Base-by-base conservation (phyloP, 352 stramenopile genomes). In the Globisporangium lucens region DNA sequence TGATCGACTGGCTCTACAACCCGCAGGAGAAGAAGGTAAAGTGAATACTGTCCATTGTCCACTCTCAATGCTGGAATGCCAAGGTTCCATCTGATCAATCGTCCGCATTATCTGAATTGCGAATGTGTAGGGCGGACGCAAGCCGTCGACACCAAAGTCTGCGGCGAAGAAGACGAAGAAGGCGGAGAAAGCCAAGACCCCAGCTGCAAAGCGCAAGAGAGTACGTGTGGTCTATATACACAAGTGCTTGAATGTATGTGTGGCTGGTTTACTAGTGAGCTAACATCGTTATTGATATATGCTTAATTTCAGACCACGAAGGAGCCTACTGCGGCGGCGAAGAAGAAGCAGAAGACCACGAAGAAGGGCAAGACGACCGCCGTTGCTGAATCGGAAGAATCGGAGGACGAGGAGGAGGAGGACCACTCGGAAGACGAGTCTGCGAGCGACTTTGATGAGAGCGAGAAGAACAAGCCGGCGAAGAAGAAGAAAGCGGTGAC, bases 1-100 rank as follows among this genome's bases (percentile, higher is more conserved):
- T 94, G 20, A 82, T 92, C 59, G 82, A 92, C 33, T 94, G 87
- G 87, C 77, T 94, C 0, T 82, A 77, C 61, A 74, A 89, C 47
- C 87, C 87, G 5, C 76, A 89, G 49, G 66, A 79, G 22, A 82
- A 75, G n/a, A 76, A 83, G 69, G 82, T 91, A 52, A 13, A 7
- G 52, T 38, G 57, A 62, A 69, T 43, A 27, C 35, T 22, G 13
- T 35, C 10, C 36, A 41, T 41, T 41, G 36, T 15, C 35, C 35
- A 38, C 4, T 38, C 35, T 41, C 38, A 46, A 46, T 46, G 12
- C 38, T 17, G 6, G 15, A 20, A 17, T 46, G 38, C 13, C 20
- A 46, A 5, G 12, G 38, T 20, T 20, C 12, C 1, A 46, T 20
- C 38, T 46, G 13, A 46, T 12, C 38, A 12, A 7, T 46, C 15